A percentile compares a stretch with the other conserved stretches of the same genome.
phyloP scores from a whole-genome alignment of 345 rosid genomes.

The Pugionium dolabratum region DNA sequence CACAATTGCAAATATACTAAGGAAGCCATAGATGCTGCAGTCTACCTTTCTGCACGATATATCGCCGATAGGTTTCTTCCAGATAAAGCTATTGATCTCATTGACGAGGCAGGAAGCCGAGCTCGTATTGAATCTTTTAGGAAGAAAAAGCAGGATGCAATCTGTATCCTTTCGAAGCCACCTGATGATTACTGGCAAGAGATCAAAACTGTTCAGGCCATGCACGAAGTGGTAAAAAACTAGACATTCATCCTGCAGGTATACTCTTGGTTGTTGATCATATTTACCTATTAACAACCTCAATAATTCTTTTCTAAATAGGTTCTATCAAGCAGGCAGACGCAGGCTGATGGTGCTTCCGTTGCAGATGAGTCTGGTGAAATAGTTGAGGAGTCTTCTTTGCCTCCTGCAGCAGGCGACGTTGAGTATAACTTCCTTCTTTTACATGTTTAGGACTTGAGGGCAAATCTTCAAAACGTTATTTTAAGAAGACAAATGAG shows the following conservation, averaged over 20 bases:
- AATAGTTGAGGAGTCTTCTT: slow-evolving; percentile 51
- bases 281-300: slow-evolving; percentile 19
- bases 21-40: slow-evolving; percentile 96
- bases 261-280: slow-evolving; percentile 1
- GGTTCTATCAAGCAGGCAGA: slow-evolving; percentile 66
- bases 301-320: slow-evolving; percentile 35
- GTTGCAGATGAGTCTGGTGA: slow-evolving; percentile 49
- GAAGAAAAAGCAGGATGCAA: slow-evolving; percentile 80
- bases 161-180: slow-evolving; percentile 71
- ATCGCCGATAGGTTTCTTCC: slow-evolving; percentile 93
- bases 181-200: slow-evolving; percentile 99
- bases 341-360: slow-evolving; percentile 47
- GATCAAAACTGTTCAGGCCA: slow-evolving; percentile 90
- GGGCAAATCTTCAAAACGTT: slow-evolving; percentile 1
- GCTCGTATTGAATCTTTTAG: slow-evolving; percentile 80
- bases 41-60: slow-evolving; percentile 77
- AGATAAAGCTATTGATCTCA: slow-evolving; percentile 97
- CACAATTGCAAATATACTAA: slow-evolving; percentile 80
- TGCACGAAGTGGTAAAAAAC: slow-evolving; percentile 87
- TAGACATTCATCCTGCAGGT: not conserved
- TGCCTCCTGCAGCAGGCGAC: slow-evolving; percentile 50
- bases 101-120: slow-evolving; percentile 98
- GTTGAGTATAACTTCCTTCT: slow-evolving; percentile 59
- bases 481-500: not conserved
- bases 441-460: slow-evolving; percentile 10